Conservation (phyloP, 306 rosid species). For the Corylus americana region DNA sequence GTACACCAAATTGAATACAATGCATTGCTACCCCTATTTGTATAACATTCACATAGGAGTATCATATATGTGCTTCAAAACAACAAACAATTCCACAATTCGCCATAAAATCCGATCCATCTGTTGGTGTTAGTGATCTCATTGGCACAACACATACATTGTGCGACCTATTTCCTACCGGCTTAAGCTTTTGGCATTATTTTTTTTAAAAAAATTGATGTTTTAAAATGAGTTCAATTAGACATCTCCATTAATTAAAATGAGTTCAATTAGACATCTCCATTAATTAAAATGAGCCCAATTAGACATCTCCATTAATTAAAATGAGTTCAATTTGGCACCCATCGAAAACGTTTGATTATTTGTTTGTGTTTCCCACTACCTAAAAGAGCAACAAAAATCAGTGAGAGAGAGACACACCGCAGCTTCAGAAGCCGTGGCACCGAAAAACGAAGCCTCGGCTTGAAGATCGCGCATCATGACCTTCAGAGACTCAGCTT, state of each 20-base stretch:
- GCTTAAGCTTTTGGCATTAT: neutral
- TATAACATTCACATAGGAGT: neutral
- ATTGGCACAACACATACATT: neutral
- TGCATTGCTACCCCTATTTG: neutral
- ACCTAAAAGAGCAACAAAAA: neutral
- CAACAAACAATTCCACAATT: neutral
- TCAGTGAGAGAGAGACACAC: conserved; percentile 30
- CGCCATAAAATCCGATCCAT: neutral
- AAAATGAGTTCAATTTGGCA: neutral
- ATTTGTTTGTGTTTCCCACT: neutral
- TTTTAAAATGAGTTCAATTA: too few species aligned
- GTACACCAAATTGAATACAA: neutral
- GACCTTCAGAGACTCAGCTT: conserved; percentile 63
- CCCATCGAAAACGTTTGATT: neutral
- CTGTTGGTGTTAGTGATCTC: neutral
- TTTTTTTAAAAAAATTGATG: too few species aligned
- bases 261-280: neutral
- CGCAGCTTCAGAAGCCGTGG: conserved; percentile 60
- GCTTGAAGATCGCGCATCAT: conserved; percentile 60
- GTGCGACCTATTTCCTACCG: neutral
- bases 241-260: neutral
- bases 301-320: too few species aligned
- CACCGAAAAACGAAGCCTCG: conserved; percentile 60
- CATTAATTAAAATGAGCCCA: too few species aligned
- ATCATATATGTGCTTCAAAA: neutral